Conservation (phyloP, 352 stramenopile genomes). For the Lagenidium sp. region DNA sequence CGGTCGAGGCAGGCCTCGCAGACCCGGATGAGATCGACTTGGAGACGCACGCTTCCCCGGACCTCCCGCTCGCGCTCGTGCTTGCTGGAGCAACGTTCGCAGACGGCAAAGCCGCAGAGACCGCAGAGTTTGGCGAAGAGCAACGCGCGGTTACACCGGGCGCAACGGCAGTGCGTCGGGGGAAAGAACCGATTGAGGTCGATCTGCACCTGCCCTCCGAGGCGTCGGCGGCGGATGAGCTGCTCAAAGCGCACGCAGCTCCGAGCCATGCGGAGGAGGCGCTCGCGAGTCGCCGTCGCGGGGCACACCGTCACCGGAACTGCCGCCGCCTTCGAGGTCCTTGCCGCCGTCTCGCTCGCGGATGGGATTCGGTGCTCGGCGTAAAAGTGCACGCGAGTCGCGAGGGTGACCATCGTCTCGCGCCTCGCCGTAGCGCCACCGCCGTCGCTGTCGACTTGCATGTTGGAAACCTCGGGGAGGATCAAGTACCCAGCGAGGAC, state of each 20-base stretch:
- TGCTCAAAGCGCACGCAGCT: constrained; percentile 18
- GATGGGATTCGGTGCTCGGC: not conserved
- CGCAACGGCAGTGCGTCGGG: constrained; percentile 33
- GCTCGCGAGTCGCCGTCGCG: not conserved
- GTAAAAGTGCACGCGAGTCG: not conserved
- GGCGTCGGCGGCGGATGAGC: constrained; percentile 43
- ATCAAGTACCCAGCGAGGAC: not conserved
- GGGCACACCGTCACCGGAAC: not conserved
- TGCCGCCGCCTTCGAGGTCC: not conserved
- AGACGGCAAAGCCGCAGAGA: constrained; percentile 47
- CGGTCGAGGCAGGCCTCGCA: constrained; percentile 41
- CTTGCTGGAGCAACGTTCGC: constrained; percentile 24
- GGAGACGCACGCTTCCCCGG: not conserved
- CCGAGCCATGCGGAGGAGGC: constrained; percentile 2
- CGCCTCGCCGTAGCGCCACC: not conserved
- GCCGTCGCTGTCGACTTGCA: too few species aligned
- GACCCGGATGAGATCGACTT: constrained; percentile 19
- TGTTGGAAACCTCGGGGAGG: too few species aligned
- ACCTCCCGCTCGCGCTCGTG: constrained; percentile 15
- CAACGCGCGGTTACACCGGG: constrained; percentile 41
- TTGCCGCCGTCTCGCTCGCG: too few species aligned
- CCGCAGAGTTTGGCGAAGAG: constrained; percentile 28
- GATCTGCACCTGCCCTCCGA: constrained; percentile 41
- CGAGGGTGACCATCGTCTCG: not conserved
- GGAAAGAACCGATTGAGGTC: constrained; percentile 25